These are phyloP conservation scores for Nigrograna mackinnonii DNA, from an alignment of 2,329 filamentous ascomycete species.

Conservation along the genomic window DNA sequence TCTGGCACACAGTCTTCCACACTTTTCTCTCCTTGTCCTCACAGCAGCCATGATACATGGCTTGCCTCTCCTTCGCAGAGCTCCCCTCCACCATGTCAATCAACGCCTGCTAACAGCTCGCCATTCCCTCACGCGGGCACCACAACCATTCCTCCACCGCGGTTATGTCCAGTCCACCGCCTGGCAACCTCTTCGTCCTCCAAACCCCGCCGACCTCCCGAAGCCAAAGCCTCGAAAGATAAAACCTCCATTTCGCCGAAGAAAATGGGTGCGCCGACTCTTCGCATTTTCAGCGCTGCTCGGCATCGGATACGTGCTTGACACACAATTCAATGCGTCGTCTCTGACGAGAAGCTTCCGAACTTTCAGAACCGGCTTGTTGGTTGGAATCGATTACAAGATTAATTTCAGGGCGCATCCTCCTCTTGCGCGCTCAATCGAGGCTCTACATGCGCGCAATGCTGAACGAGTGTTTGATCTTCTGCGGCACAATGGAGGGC, in stretches of 20 bases:
- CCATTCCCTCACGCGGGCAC: constrained; percentile 12
- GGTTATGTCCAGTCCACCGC: constrained; percentile 35
- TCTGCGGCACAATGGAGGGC: constrained; percentile 81
- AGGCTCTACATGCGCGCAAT: constrained; percentile 79
- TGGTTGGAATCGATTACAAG: constrained; percentile 92
- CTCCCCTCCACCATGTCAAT: constrained; percentile 21
- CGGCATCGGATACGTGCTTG: constrained; percentile 68
- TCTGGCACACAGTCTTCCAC: neutral
- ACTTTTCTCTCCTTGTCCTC: constrained; percentile 2
- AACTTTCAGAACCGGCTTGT: constrained; percentile 78
- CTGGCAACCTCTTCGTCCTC: constrained; percentile 60
- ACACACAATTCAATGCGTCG: constrained; percentile 77
- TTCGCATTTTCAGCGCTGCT: constrained; percentile 63
- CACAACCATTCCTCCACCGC: constrained; percentile 15
- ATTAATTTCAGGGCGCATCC: constrained; percentile 89
- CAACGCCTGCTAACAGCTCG: constrained; percentile 22
- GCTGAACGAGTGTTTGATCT: constrained; percentile 82
- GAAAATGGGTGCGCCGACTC: constrained; percentile 78
- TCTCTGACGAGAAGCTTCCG: constrained; percentile 76
- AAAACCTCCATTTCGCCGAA: constrained; percentile 70
- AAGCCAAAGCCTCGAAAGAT: constrained; percentile 54
- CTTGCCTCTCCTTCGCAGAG: constrained; percentile 36
- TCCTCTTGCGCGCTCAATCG: constrained; percentile 71
- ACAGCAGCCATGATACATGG: constrained; percentile 42
- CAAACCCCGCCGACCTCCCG: constrained; percentile 77